These are phyloP conservation scores for Physcomitrellopsis africana DNA, from an alignment of 225 moss, liverwort and hornwort species.

Conservation along the genomic window DNA sequence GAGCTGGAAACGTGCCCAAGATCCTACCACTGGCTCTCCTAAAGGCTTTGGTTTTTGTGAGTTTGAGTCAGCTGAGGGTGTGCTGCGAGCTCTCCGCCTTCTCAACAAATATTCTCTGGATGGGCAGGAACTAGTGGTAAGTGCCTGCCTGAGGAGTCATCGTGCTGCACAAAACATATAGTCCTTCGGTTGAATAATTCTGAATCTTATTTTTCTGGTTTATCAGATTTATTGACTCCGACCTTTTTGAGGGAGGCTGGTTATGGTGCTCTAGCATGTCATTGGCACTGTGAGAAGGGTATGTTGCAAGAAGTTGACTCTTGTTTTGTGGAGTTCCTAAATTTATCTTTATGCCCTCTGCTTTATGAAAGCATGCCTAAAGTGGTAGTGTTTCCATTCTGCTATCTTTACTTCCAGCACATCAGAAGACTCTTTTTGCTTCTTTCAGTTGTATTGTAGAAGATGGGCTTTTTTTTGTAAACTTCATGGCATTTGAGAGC, in stretches of 20 bases:
- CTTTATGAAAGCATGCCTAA: conserved; percentile 17
- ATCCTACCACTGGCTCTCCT: conserved; percentile 91
- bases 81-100: conserved; percentile 88
- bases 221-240: conserved; percentile 68
- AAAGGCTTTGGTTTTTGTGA: conserved; percentile 99
- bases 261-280: conserved; percentile 58
- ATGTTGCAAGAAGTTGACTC: conserved; percentile 59
- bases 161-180: conserved; percentile 36
- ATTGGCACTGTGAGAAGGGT: conserved; percentile 61
- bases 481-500: conserved; percentile 25
- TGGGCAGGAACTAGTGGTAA: conserved; percentile 98
- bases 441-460: conserved; percentile 22
- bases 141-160: conserved; percentile 37
- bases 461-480: neutral
- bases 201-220: conserved; percentile 62
- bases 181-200: conserved; percentile 46
- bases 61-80: conserved; percentile 96
- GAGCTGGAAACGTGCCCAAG: conserved; percentile 99
- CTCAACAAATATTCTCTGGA: conserved; percentile 89
- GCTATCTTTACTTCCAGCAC: neutral
- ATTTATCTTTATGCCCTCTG: conserved; percentile 25
- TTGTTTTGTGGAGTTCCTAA: conserved; percentile 42
- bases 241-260: conserved; percentile 56
- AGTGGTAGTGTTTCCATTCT: conserved; percentile 1
- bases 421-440: conserved; percentile 20